Base-by-base conservation (phyloP, 2,329 filamentous ascomycete species). In the Aschersonia sp. region DNA sequence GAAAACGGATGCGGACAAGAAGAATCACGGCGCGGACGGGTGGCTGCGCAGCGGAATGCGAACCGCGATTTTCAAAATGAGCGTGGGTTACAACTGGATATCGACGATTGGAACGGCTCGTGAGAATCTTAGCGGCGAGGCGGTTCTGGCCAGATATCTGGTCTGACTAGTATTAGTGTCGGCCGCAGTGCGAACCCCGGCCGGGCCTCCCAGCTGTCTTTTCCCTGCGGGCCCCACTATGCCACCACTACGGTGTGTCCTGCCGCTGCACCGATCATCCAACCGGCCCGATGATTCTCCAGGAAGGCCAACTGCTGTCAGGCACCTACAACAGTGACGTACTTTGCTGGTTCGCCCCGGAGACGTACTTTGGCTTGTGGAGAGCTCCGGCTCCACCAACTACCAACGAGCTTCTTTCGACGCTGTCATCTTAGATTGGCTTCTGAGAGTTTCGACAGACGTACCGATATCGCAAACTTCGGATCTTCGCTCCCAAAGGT, bases 141-240 rank as follows among this genome's bases (percentile, higher is more conserved):
- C 31, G 30, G 43, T 48, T 53, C 45, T 51, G 52, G 52, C 51
- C 52, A 54, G 49, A 49, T 54, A 43, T 47, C 52, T 47, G 43
- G 41, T 49, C 45, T 30, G 4, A 22, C 22, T 22, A 22, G 22
- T 22, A 22, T 2, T 22, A 22, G 22, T 22, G 22, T 22, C 22
- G 22, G 22, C 22, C 22, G 22, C 22, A 22, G 22, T 22, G 22
- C 22, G 22, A 22, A 22, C 22, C 22, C 22, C 22, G 22, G 2
- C 22, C 22, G 22, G 22, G 22, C 22, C 22, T 22, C 22, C 22
- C 22, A 22, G 22, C 22, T 22, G 22, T 22, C 22, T 22, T 22
- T 33, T 31, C 42, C 8, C 39, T 37, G 35, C 35, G 22, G 22
- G 22, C 22, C 22, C 22, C 22, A 22, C 22, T 22, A 4, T 22